Percentiles rank a stretch among this genome's conserved stretches.
Evolutionary conservation across 2,329 filamentous ascomycete genomes (phyloP).

Genomic region (Hymenotorrendiella dingleyae): DNA sequence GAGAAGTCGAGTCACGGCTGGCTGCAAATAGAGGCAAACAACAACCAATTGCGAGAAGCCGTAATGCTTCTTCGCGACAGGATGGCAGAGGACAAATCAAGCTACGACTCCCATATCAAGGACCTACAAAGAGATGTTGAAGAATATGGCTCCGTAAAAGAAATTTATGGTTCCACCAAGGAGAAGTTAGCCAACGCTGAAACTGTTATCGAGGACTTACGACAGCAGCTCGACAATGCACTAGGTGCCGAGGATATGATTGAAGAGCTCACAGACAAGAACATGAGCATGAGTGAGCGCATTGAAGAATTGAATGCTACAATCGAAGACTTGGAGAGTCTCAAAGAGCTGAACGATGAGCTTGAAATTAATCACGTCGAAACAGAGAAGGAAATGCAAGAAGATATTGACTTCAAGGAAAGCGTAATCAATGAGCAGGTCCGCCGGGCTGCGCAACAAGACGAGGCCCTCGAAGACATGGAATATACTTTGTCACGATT

Average conservation of each 20-base stretch:
- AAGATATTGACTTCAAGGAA: constrained; percentile 87
- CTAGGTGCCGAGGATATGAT: constrained; percentile 90
- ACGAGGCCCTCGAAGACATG: constrained; percentile 75
- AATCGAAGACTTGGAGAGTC: constrained; percentile 79
- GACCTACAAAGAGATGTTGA: constrained; percentile 67
- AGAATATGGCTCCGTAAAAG: constrained; percentile 60
- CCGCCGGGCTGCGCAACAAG: constrained; percentile 67
- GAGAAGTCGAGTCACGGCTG: constrained; percentile 82
- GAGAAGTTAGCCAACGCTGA: constrained; percentile 70
- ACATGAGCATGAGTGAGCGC: constrained; percentile 74
- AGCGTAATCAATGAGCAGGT: constrained; percentile 76
- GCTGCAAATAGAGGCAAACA: constrained; percentile 86
- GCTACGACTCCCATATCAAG: constrained; percentile 69
- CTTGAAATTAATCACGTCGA: constrained; percentile 90
- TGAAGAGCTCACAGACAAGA: constrained; percentile 83
- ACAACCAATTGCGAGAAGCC: constrained; percentile 81
- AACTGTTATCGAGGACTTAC: constrained; percentile 73
- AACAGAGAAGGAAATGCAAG: constrained; percentile 88
- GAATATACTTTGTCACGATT: constrained; percentile 87
- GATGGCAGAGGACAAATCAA: constrained; percentile 76
- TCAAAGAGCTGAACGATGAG: constrained; percentile 92
- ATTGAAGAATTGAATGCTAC: constrained; percentile 76
- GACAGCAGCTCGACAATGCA: constrained; percentile 84
- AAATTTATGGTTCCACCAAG: constrained; percentile 63
- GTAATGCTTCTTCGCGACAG: constrained; percentile 79